Conservation (phyloP, 106 monocot genomes). For the Dendrobium huoshanense region DNA sequence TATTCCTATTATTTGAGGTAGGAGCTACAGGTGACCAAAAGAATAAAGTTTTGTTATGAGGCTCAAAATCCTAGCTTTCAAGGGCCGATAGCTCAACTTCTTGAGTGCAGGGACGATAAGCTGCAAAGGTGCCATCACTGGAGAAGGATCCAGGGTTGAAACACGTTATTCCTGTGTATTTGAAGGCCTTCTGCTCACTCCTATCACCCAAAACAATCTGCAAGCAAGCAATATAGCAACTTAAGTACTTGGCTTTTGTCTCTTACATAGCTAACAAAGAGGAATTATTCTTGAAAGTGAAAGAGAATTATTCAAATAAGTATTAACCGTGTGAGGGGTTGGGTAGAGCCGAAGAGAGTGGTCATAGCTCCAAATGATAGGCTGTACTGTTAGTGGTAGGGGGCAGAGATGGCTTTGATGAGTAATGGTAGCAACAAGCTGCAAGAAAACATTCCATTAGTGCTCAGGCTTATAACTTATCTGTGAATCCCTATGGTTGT, state of each 20-base stretch:
- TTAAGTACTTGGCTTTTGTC: neutral
- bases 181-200: conserved; percentile 90
- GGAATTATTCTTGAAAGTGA: neutral
- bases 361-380: conserved; percentile 98
- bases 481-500: neutral
- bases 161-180: conserved; percentile 86
- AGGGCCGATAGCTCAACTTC: conserved; percentile 86
- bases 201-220: conserved; percentile 94
- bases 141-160: conserved; percentile 98
- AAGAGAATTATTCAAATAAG: no score
- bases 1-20: neutral
- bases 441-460: conserved; percentile 15
- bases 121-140: conserved; percentile 75
- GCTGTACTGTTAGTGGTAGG: conserved; percentile 82
- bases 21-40: no score
- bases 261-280: neutral
- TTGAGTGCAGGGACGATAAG: conserved; percentile 82
- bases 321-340: conserved; percentile 68
- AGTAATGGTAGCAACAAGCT: conserved; percentile 97
- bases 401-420: conserved; percentile 99
- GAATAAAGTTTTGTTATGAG: neutral
- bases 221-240: neutral
- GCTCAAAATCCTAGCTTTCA: conserved; percentile 23
- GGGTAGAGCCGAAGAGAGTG: conserved; percentile 91
- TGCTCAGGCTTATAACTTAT: neutral